Base-by-base conservation (phyloP, 192 early-diverging fungal genomes). In the Coemansia sp. region DNA sequence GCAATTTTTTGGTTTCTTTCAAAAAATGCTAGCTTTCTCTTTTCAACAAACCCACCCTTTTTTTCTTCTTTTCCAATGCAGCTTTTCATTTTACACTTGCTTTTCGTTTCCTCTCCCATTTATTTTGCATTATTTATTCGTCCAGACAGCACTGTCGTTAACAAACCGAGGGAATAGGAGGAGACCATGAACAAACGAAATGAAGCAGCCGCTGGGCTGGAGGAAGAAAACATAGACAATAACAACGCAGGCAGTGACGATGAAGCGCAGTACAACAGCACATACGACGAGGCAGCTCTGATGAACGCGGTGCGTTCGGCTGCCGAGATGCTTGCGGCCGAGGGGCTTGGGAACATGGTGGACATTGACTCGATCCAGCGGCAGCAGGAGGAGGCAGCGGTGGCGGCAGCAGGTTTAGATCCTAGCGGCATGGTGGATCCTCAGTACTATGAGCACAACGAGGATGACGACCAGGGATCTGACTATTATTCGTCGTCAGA, bases 281-380 rank as follows among this genome's bases (percentile, higher is more conserved):
- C 21, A 11, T 37, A 37, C 8, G 61, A 70, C 41, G 64, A 67
- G 19, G 49, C 32, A 15, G 68, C 63, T 37, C 63, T 82, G 39
- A 57, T 73, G 16, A 54, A 62, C 6, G 80, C 80, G 16, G 65
- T 77, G 16, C 69, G 71, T 2, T 77, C 71, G 5, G 74, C 71
- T 0, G 45, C 65, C 9, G 71, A 73, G 19, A 82, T 76, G 79
- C 63, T 82, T 19, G 74, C 71, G 15, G 74, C 79, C 22, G 74
- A 76, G 47, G 79, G 80, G 7, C 40, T 77, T 16, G 74, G 68
- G 4, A 66, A 64, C 47, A 77, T 74, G 71, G 63, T 76, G 1
- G 51, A 73, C 68, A 74, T 82, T 21, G 71, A 74, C 22, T 56
- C 69, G 18, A 47, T 72, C 47, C 71, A 77, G 45, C 62, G 47